Conservation (phyloP, 768 basidiomycete genomes). For the Amanita exitialis region DNA sequence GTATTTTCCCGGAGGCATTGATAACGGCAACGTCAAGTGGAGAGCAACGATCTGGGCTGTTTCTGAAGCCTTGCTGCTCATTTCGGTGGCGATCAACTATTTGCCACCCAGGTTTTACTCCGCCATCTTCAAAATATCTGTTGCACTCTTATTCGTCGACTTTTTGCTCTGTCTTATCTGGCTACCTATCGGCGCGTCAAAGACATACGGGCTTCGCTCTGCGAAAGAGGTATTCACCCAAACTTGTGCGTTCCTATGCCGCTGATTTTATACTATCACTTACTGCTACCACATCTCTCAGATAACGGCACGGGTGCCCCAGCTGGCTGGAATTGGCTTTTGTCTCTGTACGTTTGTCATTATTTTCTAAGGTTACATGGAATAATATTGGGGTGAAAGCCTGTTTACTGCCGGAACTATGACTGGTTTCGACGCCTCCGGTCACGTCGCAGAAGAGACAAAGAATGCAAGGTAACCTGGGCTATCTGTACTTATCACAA, state of each 20-base stretch:
- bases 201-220: slow-evolving; percentile 81
- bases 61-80: slow-evolving; percentile 60
- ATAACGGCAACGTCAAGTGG: slow-evolving; percentile 70
- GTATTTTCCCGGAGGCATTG: slow-evolving; percentile 74
- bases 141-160: slow-evolving; percentile 72
- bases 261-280: not conserved
- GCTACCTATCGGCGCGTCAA: slow-evolving; percentile 86
- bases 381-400: slow-evolving; percentile 23
- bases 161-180: slow-evolving; percentile 84
- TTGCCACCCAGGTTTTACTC: slow-evolving; percentile 73
- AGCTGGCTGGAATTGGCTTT: slow-evolving; percentile 84
- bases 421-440: slow-evolving; percentile 86
- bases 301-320: slow-evolving; percentile 88
- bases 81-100: slow-evolving; percentile 78
- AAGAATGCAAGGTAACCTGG: slow-evolving; percentile 56
- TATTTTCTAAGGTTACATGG: not conserved
- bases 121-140: slow-evolving; percentile 64
- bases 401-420: slow-evolving; percentile 81
- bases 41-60: slow-evolving; percentile 78
- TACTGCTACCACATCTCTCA: slow-evolving; percentile 17
- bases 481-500: not conserved
- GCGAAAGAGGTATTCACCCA: slow-evolving; percentile 77
- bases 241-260: slow-evolving; percentile 45
- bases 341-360: slow-evolving; percentile 54
- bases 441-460: slow-evolving; percentile 84